These are phyloP conservation scores for Talaromyces trachyspermus DNA, from an alignment of 495 filamentous ascomycete species.

Conservation along the genomic window DNA sequence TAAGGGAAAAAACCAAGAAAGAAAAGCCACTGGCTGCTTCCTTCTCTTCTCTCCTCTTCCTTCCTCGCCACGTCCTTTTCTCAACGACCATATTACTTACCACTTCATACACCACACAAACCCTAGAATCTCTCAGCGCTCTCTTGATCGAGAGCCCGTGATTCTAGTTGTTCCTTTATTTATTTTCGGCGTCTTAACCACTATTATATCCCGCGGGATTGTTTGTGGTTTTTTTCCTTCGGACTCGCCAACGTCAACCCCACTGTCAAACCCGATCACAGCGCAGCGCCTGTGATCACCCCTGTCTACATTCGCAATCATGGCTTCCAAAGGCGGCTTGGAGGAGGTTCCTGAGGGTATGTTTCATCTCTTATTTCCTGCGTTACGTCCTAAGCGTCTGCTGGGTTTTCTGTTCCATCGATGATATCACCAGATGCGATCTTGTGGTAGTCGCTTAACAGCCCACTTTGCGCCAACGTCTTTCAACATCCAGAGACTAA, in stretches of 20 bases:
- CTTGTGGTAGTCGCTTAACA: background rate
- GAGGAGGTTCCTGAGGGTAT: slow-evolving; percentile 90
- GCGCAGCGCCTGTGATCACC: slow-evolving; percentile 67
- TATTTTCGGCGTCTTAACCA: slow-evolving; percentile 5
- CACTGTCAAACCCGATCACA: slow-evolving; percentile 44
- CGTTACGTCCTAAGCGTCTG: background rate
- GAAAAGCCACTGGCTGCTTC: slow-evolving; percentile 10
- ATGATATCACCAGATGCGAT: slow-evolving; percentile 1
- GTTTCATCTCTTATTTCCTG: slow-evolving; percentile 22
- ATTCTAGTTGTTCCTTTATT: slow-evolving; percentile 30
- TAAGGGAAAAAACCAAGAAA: slow-evolving; percentile 36
- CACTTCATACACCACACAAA: slow-evolving; percentile 13
- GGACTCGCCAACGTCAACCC: slow-evolving; percentile 24
- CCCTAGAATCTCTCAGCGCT: slow-evolving; percentile 17
- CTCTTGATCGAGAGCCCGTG: slow-evolving; percentile 33
- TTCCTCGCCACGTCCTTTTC: slow-evolving; percentile 34
- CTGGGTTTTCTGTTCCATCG: background rate
- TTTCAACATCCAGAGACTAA: background rate
- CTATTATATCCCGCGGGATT: slow-evolving; percentile 21
- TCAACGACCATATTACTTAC: slow-evolving; percentile 9
- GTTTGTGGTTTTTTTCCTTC: slow-evolving; percentile 23
- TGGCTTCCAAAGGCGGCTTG: slow-evolving; percentile 87
- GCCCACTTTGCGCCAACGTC: background rate
- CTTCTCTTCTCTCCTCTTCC: slow-evolving; percentile 31
- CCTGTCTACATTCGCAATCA: slow-evolving; percentile 64